These are phyloP conservation scores for Rhexocercosporidium sp. DNA, from an alignment of 2,329 filamentous ascomycete genomes.

Conservation along the genomic window DNA sequence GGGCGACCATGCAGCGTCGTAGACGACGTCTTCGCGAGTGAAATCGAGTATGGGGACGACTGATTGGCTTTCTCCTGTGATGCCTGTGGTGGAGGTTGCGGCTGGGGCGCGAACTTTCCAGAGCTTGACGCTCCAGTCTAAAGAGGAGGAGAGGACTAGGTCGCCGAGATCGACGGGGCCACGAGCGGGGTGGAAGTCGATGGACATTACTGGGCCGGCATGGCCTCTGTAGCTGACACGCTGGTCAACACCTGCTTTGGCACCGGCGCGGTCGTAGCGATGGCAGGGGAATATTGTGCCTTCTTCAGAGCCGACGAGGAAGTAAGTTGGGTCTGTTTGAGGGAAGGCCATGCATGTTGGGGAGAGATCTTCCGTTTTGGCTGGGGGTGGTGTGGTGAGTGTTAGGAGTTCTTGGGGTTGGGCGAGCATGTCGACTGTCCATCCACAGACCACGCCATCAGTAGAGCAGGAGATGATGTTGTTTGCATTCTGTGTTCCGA, in stretches of 20 bases:
- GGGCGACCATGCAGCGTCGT: constrained; percentile 94
- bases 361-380: constrained; percentile 92
- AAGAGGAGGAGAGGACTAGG: constrained; percentile 85
- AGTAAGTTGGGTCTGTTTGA: constrained; percentile 93
- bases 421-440: constrained; percentile 97
- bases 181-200: constrained; percentile 91
- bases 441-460: constrained; percentile 94
- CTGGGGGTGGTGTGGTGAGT: constrained; percentile 81
- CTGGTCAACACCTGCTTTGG: constrained; percentile 92
- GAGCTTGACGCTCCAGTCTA: constrained; percentile 97
- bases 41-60: constrained; percentile 86
- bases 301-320: constrained; percentile 95
- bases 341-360: constrained; percentile 96
- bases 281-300: constrained; percentile 96
- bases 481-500: constrained; percentile 97
- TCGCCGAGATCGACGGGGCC: constrained; percentile 95
- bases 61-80: constrained; percentile 52
- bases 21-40: constrained; percentile 92
- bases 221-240: constrained; percentile 89
- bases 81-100: constrained; percentile 64
- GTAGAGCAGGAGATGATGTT: constrained; percentile 98
- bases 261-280: constrained; percentile 94
- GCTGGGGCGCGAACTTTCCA: constrained; percentile 91
- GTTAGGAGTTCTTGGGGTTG: constrained; percentile 95
- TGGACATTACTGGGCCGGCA: constrained; percentile 91